A percentile compares a stretch with the other conserved stretches of the same genome.
Conservation (phyloP, 345 rosid species). For the Nasturtium officinale region DNA sequence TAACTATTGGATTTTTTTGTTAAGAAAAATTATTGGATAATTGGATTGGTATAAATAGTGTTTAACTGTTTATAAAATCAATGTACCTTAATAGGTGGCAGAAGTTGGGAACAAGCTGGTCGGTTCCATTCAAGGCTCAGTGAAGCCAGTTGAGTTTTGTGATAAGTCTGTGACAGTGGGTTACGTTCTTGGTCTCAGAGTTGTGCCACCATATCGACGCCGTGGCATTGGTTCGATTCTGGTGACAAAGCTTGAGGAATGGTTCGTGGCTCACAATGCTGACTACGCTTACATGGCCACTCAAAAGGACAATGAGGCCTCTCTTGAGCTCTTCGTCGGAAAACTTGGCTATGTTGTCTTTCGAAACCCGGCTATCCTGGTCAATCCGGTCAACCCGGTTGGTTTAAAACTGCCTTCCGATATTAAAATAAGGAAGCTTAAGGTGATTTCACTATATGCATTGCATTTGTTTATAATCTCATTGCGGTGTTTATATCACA, state of each 20-base stretch:
- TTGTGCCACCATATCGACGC: conserved; percentile 60
- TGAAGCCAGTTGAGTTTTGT: conserved; percentile 59
- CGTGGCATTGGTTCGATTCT: conserved; percentile 60
- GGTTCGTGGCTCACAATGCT: conserved; percentile 58
- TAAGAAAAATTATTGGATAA: too few relatives aligned
- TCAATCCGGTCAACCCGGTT: conserved; percentile 58
- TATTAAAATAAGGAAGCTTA: conserved; percentile 52
- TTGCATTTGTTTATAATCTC: neutral
- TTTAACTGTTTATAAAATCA: neutral
- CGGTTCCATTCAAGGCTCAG: conserved; percentile 78
- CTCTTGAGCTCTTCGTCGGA: conserved; percentile 56
- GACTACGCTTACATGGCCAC: conserved; percentile 85
- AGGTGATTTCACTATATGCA: conserved; percentile 20
- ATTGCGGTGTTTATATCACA: neutral
- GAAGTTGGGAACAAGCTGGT: conserved; percentile 60
- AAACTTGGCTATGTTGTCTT: conserved; percentile 57
- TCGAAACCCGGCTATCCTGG: conserved; percentile 66
- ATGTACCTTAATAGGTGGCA: conserved; percentile 53
- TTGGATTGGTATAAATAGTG: too few relatives aligned
- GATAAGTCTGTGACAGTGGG: conserved; percentile 57
- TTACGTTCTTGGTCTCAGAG: conserved; percentile 69
- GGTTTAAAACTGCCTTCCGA: conserved; percentile 40
- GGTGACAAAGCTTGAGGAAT: conserved; percentile 65
- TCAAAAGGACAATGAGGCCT: conserved; percentile 69
- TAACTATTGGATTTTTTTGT: too few relatives aligned